Base-by-base conservation (phyloP, 75 land plant species). In the Selaginella tamariscina region DNA sequence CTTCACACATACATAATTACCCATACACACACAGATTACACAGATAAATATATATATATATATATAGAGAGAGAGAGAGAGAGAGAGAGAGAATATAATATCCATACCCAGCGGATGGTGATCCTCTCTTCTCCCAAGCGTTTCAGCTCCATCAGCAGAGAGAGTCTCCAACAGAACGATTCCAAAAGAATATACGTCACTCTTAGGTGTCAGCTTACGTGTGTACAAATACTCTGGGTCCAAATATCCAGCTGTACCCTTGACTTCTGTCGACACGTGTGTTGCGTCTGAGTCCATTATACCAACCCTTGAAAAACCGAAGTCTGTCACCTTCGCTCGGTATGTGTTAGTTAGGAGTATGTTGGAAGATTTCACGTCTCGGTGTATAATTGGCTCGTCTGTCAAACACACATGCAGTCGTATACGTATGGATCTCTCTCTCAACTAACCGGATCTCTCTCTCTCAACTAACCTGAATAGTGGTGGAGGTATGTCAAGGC, bases 391-490 rank as follows among this genome's bases (percentile, higher is more conserved):
- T 2, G 62, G 62, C 23, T 59, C 24, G 26, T 59, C 62, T 59
- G 49, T 39, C 49, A 39, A 39, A n/a, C n/a, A n/a, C n/a, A n/a
- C n/a, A n/a, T n/a, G n/a, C n/a, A n/a, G n/a, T n/a, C n/a, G n/a
- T n/a, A n/a, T n/a, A n/a, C n/a, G n/a, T n/a, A n/a, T n/a, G n/a
- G n/a, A n/a, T n/a, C n/a, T n/a, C n/a, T n/a, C n/a, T n/a, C n/a
- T n/a, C n/a, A n/a, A n/a, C n/a, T n/a, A n/a, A n/a, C n/a, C n/a
- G n/a, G n/a, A n/a, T n/a, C n/a, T n/a, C n/a, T n/a, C n/a, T n/a
- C n/a, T n/a, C n/a, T n/a, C n/a, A n/a, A n/a, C n/a, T n/a, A 5
- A 59, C 62, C 62, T 59, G 62, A 8, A 59, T 59, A 59, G 62
- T 23, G 23, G 23, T 59, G 62, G 62, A 59, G 62, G 21, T 59